Base-by-base conservation (phyloP, 768 basidiomycete species). In the Panus rudis region DNA sequence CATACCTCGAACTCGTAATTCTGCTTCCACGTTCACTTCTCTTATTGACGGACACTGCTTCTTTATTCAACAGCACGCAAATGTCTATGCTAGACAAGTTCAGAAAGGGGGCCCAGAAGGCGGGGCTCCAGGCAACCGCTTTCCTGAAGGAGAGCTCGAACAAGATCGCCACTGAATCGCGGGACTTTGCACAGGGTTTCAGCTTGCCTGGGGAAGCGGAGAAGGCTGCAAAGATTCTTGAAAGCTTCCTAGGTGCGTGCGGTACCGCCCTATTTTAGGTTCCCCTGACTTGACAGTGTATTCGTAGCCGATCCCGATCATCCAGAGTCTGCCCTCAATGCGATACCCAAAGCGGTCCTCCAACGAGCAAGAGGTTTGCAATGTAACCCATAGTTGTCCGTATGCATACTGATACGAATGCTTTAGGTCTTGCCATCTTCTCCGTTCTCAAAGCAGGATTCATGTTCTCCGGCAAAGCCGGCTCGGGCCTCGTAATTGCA, bases 371-470 rank as follows among this genome's bases (percentile, higher is more conserved):
- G 93, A 72, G 93, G 93, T 86, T 51, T 39, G 68, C 44, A 32
- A 5, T 19, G 16, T 43, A 17, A 45, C 7, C 26, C 38, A 21
- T 42, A 37, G 11, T 38, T 30, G n/a, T n/a, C n/a, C n/a, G 7
- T 28, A 38, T 25, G 11, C 42, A 28, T 30, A 20, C 26, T 42
- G 20, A 21, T 11, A 23, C 19, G 24, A 16, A 37, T 39, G 16
- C 34, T 11, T 17, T 51, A 93, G 92, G 92, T 40, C 81, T 97
- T 47, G 93, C 93, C 38, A 75, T 97, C 52, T 97, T 96, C 74
- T 87, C 91, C 54, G 90, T 96, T 12, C 67, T 96, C 62, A 88
- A 90, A 65, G 89, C 90, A 4, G 92, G 93, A 2, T 94, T 97
- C 69, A 79, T 93, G 42, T 93, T 94, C 73, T 90, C 87, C 10